These are phyloP conservation scores for Geranomyces variabilis DNA, from an alignment of 192 early-diverging fungal genomes.

Conservation along the genomic window DNA sequence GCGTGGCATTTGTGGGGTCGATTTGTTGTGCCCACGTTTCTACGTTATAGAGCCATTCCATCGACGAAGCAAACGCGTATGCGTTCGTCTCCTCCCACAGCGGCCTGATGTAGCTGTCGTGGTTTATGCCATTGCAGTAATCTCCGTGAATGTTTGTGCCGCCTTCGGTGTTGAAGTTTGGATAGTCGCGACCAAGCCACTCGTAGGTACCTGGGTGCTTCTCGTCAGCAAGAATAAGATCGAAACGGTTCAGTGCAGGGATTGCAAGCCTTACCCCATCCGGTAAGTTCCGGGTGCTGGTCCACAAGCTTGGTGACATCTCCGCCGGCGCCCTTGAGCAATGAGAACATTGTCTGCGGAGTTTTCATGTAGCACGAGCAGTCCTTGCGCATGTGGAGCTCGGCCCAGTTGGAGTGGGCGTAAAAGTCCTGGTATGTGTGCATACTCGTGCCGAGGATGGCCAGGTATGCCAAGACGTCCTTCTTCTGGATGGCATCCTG, in stretches of 20 bases:
- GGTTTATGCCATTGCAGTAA: slow-evolving; percentile 28
- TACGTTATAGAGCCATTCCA: slow-evolving; percentile 37
- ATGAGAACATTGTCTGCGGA: slow-evolving; percentile 17
- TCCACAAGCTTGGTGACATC: slow-evolving; percentile 16
- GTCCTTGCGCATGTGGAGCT: slow-evolving; percentile 10
- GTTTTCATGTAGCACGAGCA: slow-evolving; percentile 28
- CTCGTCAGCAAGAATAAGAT: too few relatives aligned
- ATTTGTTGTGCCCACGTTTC: slow-evolving; percentile 29
- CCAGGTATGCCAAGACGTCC: slow-evolving; percentile 20
- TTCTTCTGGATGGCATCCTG: slow-evolving; percentile 9
- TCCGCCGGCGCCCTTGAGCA: slow-evolving; percentile 4
- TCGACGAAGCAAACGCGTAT: slow-evolving; percentile 18
- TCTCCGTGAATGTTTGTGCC: slow-evolving; percentile 27
- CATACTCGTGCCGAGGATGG: slow-evolving; percentile 20
- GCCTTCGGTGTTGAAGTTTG: slow-evolving; percentile 32
- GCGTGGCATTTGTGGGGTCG: slow-evolving; percentile 12
- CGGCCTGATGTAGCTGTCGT: slow-evolving; percentile 25
- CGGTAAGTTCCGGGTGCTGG: slow-evolving; percentile 6
- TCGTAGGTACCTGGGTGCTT: slow-evolving; percentile 4
- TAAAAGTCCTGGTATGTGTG: slow-evolving; percentile 38
- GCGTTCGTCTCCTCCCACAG: slow-evolving; percentile 29
- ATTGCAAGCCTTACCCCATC: slow-evolving; percentile 15
- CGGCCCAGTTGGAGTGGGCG: slow-evolving; percentile 36
- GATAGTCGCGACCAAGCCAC: slow-evolving; percentile 29
- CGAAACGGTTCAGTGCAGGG: too few relatives aligned